These are phyloP conservation scores for Colletotrichum orbiculare DNA, from an alignment of 2,329 filamentous ascomycete genomes.

Conservation along the genomic window DNA sequence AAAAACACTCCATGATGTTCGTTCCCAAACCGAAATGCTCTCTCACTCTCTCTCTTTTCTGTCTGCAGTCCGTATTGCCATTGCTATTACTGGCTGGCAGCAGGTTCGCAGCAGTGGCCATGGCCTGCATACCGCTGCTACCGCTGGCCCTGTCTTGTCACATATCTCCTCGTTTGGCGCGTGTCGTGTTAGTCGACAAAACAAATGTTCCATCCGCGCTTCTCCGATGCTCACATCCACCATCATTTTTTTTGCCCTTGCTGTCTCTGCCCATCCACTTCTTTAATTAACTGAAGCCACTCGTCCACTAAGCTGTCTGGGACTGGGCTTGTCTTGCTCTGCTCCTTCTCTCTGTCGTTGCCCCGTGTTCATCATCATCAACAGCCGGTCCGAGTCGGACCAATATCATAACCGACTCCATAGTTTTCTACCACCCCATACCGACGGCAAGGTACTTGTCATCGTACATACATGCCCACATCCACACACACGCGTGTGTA, in stretches of 20 bases:
- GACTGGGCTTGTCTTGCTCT: conserved; percentile 7
- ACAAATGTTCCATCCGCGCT: conserved; percentile 18
- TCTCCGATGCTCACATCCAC: conserved; percentile 5
- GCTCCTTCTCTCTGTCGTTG: conserved; percentile 7
- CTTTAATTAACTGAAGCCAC: not conserved
- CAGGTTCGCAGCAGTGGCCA: not conserved
- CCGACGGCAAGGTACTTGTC: conserved; percentile 11
- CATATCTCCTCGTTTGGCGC: conserved; percentile 15
- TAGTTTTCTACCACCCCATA: conserved; percentile 13
- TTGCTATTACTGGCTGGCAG: conserved; percentile 6
- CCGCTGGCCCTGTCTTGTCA: conserved; percentile 26
- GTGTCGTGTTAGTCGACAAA: conserved; percentile 26
- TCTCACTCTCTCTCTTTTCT: not conserved
- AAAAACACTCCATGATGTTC: not conserved
- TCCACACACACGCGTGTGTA: not conserved
- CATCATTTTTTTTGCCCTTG: conserved; percentile 2
- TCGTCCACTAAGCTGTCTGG: not conserved
- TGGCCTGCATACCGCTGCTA: conserved; percentile 4
- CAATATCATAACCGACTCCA: conserved; percentile 15
- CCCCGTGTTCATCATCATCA: not conserved
- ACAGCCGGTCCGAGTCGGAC: conserved; percentile 21
- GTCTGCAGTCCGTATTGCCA: conserved; percentile 3
- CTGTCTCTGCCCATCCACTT: not conserved
- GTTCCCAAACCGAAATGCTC: not conserved
- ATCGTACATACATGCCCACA: conserved; percentile 11